These are phyloP conservation scores for Oligophagozyma castellii DNA, from an alignment of 1,139 yeast species.

Conservation along the genomic window DNA sequence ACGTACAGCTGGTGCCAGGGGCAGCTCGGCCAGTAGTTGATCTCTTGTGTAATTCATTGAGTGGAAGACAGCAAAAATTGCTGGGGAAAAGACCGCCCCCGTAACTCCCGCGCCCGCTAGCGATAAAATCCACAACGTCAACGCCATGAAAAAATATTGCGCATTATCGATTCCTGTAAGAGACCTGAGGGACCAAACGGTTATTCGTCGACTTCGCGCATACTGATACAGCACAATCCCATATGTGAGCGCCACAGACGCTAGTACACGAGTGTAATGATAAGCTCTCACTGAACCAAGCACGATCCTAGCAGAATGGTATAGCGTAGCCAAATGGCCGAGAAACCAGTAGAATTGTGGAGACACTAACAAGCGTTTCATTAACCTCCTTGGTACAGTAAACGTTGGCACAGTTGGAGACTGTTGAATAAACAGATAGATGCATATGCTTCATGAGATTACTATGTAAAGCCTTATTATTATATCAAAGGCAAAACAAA, in stretches of 20 bases:
- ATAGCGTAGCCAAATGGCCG: conserved; percentile 20
- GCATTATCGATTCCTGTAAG: conserved; percentile 17
- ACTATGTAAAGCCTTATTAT: neutral
- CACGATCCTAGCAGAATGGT: conserved; percentile 18
- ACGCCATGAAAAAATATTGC: conserved; percentile 19
- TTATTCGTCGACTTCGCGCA: conserved; percentile 19
- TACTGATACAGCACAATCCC: conserved; percentile 24
- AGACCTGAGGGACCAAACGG: conserved; percentile 6
- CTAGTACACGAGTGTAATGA: conserved; percentile 16
- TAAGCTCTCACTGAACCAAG: conserved; percentile 15
- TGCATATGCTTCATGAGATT: too few relatives aligned
- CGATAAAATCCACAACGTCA: conserved; percentile 10
- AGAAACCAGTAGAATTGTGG: conserved; percentile 25
- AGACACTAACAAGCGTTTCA: conserved; percentile 17
- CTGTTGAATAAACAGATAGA: too few relatives aligned
- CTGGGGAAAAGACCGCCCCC: conserved; percentile 38
- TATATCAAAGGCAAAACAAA: neutral
- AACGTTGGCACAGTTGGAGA: too few relatives aligned
- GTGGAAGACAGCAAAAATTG: conserved; percentile 47
- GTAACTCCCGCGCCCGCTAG: conserved; percentile 15
- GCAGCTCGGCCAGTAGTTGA: too few relatives aligned
- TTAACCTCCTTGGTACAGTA: too few relatives aligned
- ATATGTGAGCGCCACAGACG: conserved; percentile 17
- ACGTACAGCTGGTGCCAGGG: too few relatives aligned
- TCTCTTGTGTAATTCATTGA: conserved; percentile 30